Conservation (phyloP, 768 basidiomycete genomes). For the Suillus subalutaceus region DNA sequence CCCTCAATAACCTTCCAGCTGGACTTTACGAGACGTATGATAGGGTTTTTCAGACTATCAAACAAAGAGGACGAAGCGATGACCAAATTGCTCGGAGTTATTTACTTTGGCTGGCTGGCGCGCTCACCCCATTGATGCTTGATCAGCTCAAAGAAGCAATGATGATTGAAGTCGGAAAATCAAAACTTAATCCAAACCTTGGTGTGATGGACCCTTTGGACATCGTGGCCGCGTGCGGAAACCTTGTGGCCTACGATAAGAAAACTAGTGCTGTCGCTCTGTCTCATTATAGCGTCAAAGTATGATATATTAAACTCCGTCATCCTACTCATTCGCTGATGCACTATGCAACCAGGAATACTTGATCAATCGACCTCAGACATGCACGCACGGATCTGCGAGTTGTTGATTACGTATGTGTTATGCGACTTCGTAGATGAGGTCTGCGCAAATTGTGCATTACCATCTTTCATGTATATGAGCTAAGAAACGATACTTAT, state of each 20-base stretch:
- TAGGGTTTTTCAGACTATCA: conserved; percentile 19
- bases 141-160: conserved; percentile 4
- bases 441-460: neutral
- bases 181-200: neutral
- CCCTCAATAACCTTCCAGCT: conserved; percentile 15
- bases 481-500: neutral
- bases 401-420: neutral
- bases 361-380: neutral
- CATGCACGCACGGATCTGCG: neutral
- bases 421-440: neutral
- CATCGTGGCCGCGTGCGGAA: neutral
- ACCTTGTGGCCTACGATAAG: conserved; percentile 9
- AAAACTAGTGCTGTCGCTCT: neutral
- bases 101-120: conserved; percentile 2
- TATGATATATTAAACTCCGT: neutral
- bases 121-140: conserved; percentile 3
- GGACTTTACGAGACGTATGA: conserved; percentile 28
- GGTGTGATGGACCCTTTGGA: neutral
- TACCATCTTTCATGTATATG: neutral
- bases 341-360: no score
- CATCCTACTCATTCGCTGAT: no score
- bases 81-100: neutral
- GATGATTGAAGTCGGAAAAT: neutral
- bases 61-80: neutral
- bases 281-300: conserved; percentile 15